Conservation (phyloP, 1,284 basidiomycete genomes). For the Cystobasidium sp. region DNA sequence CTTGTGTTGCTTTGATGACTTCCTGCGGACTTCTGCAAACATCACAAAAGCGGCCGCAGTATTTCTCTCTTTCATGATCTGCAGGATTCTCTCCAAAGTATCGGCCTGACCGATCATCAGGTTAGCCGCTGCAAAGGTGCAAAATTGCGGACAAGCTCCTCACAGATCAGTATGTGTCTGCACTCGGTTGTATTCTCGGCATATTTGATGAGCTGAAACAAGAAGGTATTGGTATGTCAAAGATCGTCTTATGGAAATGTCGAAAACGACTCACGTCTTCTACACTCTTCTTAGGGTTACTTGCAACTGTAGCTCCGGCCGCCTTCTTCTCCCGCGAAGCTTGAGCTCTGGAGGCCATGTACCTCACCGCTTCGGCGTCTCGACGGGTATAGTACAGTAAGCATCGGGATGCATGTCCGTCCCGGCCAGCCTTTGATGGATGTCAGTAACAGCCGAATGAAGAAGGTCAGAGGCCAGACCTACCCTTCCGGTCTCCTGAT, state of each 20-base stretch:
- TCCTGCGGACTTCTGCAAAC: constrained; percentile 72
- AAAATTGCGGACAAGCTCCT: neutral
- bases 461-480: neutral
- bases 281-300: constrained; percentile 13
- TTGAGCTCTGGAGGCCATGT: constrained; percentile 26
- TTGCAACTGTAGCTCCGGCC: neutral
- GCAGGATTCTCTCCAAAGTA: constrained; percentile 81
- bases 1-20: constrained; percentile 10
- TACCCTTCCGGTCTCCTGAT: constrained; percentile 77
- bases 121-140: neutral
- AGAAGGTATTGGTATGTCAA: neutral
- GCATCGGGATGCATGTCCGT: constrained; percentile 64
- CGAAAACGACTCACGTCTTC: constrained; percentile 5
- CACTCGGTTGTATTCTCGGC: constrained; percentile 69
- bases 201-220: constrained; percentile 66
- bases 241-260: neutral
- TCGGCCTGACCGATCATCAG: constrained; percentile 62
- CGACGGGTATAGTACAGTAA: constrained; percentile 47
- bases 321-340: constrained; percentile 29
- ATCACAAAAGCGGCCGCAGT: constrained; percentile 83
- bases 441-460: constrained; percentile 14
- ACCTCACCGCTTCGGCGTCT: constrained; percentile 43
- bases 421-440: constrained; percentile 68
- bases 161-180: constrained; percentile 69
- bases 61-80: constrained; percentile 61